These are phyloP conservation scores for Fusarium paranaense DNA, from an alignment of 2,329 filamentous ascomycete species.

Conservation along the genomic window DNA sequence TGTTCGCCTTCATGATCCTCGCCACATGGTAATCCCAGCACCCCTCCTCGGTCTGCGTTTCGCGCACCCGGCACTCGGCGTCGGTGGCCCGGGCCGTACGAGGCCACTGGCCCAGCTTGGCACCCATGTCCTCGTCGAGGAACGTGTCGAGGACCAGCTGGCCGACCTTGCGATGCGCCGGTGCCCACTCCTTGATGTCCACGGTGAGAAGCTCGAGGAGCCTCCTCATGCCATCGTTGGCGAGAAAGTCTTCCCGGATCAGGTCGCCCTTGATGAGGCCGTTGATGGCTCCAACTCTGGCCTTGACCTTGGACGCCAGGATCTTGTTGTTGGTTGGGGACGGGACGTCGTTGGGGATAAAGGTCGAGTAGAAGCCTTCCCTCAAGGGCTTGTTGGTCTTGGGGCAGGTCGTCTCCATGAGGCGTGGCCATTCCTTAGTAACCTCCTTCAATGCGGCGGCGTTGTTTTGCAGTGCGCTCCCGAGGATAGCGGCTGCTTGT, in stretches of 20 bases:
- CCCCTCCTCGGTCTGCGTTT: constrained; percentile 55
- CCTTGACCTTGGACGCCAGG: constrained; percentile 47
- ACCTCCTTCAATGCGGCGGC: constrained; percentile 68
- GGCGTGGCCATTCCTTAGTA: constrained; percentile 58
- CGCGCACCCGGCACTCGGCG: constrained; percentile 50
- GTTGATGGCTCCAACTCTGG: constrained; percentile 63
- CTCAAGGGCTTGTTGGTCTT: constrained; percentile 46
- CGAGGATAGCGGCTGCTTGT: constrained; percentile 68
- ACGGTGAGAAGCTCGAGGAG: constrained; percentile 65
- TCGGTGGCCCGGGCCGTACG: constrained; percentile 49
- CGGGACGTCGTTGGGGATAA: constrained; percentile 47
- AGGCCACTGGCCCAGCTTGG: constrained; percentile 68
- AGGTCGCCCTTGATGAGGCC: constrained; percentile 65
- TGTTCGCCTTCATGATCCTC: constrained; percentile 52
- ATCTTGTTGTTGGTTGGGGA: constrained; percentile 39
- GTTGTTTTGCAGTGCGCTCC: constrained; percentile 73
- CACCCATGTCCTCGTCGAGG: constrained; percentile 74
- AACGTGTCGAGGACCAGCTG: constrained; percentile 73
- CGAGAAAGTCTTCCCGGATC: constrained; percentile 68
- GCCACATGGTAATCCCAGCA: constrained; percentile 70
- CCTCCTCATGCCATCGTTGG: constrained; percentile 63
- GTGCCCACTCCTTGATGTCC: constrained; percentile 60
- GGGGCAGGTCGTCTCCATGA: constrained; percentile 55
- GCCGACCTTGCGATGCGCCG: constrained; percentile 65
- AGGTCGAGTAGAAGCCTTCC: constrained; percentile 55